These are phyloP conservation scores for Colletotrichum sp. DNA, from an alignment of 2,329 filamentous ascomycete species.

Conservation along the genomic window DNA sequence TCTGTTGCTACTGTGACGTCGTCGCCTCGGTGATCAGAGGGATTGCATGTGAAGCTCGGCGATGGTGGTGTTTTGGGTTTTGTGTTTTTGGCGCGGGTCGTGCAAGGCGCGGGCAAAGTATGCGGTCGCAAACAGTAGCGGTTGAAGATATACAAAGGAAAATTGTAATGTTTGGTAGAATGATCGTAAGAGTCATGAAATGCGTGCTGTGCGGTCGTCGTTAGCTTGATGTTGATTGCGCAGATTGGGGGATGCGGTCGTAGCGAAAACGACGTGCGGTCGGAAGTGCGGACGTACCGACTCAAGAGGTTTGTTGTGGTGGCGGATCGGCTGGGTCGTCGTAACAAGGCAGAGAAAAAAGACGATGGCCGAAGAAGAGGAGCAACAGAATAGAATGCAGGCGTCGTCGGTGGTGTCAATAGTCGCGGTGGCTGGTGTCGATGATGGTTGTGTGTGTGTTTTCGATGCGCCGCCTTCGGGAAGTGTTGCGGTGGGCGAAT, in stretches of 20 bases:
- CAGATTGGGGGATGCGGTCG: background rate
- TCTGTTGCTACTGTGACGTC: background rate
- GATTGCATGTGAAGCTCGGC: slow-evolving; percentile 13
- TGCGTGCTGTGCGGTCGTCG: background rate
- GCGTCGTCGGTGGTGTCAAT: background rate
- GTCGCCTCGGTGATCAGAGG: background rate
- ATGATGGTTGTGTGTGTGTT: background rate
- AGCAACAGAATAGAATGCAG: background rate
- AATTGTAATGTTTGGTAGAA: background rate
- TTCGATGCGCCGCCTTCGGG: background rate
- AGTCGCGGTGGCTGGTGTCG: background rate
- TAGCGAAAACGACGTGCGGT: background rate
- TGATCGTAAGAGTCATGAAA: slow-evolving; percentile 15
- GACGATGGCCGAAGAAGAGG: background rate
- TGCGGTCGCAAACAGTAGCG: slow-evolving; percentile 8
- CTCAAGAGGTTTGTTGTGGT: background rate
- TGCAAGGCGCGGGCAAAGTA: background rate
- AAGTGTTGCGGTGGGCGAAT: background rate
- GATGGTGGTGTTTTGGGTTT: background rate
- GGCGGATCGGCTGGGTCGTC: background rate
- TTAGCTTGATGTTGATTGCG: background rate
- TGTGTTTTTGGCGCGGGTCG: background rate
- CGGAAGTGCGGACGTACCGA: slow-evolving; percentile 2
- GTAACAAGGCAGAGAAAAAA: background rate
- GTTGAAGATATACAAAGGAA: slow-evolving; percentile 16